Base-by-base conservation (phyloP, 306 rosid genomes). In the Arachis hypogaea region DNA sequence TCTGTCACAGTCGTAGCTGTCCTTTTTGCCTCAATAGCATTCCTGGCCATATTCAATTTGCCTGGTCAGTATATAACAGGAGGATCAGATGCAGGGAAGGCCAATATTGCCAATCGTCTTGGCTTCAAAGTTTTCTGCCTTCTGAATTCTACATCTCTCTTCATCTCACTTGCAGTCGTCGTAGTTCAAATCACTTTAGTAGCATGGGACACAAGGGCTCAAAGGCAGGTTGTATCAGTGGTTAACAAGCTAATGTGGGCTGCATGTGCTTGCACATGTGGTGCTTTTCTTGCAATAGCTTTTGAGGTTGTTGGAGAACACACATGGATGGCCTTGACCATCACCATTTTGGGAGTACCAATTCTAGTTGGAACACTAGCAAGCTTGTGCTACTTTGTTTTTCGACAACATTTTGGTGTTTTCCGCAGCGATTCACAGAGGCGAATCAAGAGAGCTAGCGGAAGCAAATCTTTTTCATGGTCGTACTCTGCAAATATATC, bases 141-240 rank as follows among this genome's bases (percentile, higher is more conserved):
- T 56, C 67, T 94, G 79, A 94, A 94, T 66, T 88, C 97, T 9
- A 88, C 84, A 7, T 87, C 99, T 46, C 96, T 94, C 46, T 94
- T 94, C 82, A 92, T 94, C 66, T 94, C 99, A 51, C 90, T 92
- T 10, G 93, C 99, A 0, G 99, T 94, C 16, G 99, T 92, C 2
- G 97, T 94, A 63, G 97, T 94, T 80, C 99, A 94, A 76, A 94
- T 94, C 78, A 94, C 99, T 62, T 79, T 94, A 86, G 99, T 94
- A 68, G 97, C 99, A 1, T 94, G 99, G 99, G 97, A 94, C 82
- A 94, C 99, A 0, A 72, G 89, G 38, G 93, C 99, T 80, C 99
- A 94, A 81, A 86, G 80, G 87, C 95, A 87, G 90, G 82, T 94
- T 5, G 97, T 94, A 11, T 94, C 99, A 0, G 97, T 94, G 16